Evolutionary conservation across 2,329 filamentous ascomycete species (phyloP).

Genomic region (Stromatinia cepivora): DNA sequence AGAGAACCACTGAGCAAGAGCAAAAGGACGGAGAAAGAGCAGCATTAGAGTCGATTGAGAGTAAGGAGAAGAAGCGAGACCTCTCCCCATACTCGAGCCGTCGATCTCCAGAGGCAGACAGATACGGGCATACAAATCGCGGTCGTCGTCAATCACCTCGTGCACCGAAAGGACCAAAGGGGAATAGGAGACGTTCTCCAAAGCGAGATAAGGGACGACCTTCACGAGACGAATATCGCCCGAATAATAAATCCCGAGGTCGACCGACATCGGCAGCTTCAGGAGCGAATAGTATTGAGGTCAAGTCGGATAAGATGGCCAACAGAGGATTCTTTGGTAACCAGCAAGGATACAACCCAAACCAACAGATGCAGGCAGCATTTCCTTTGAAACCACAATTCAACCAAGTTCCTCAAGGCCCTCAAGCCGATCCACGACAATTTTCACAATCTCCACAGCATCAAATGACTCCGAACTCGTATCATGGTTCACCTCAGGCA

Average conservation of each 20-base stretch:
- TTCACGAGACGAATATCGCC: conserved; percentile 37
- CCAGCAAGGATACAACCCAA: conserved; percentile 42
- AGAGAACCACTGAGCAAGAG: conserved; percentile 21
- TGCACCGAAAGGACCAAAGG: conserved; percentile 34
- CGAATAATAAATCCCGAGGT: conserved; percentile 34
- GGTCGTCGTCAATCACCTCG: conserved; percentile 38
- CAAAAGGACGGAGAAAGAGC: conserved; percentile 33
- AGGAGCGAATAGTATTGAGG: conserved; percentile 43
- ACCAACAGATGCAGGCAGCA: conserved; percentile 43
- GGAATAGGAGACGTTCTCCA: conserved; percentile 33
- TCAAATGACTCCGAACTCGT: conserved; percentile 54
- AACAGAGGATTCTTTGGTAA: conserved; percentile 41
- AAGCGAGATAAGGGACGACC: conserved; percentile 31
- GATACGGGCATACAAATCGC: conserved; percentile 35
- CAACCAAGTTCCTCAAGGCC: conserved; percentile 38
- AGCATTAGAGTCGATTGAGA: conserved; percentile 29
- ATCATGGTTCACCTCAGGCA: conserved; percentile 61
- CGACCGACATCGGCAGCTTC: conserved; percentile 37
- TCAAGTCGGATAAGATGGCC: conserved; percentile 42
- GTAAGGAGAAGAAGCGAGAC: conserved; percentile 32
- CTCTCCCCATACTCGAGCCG: conserved; percentile 30
- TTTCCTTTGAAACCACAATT: conserved; percentile 43
- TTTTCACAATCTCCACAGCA: conserved; percentile 60
- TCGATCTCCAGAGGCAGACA: conserved; percentile 37
- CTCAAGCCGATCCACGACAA: conserved; percentile 43